Percentiles rank a stretch among this genome's conserved stretches.
phyloP scores from a whole-genome alignment of 805 yeast genomes.

The Pichia paraexigua region DNA sequence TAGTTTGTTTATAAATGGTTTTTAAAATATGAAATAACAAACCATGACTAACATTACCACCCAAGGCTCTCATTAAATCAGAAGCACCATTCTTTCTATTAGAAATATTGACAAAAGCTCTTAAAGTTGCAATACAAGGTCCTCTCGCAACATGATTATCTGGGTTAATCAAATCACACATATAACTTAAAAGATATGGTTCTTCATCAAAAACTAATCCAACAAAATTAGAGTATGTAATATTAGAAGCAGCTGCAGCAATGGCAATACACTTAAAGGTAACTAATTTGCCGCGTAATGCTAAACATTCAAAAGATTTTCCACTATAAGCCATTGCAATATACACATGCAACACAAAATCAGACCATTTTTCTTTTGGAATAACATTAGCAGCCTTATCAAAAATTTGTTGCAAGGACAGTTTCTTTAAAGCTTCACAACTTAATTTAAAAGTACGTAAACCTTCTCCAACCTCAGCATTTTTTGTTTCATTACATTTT shows the following conservation, averaged over 20 bases:
- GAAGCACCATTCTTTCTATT: slow-evolving; percentile 61
- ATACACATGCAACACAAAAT: slow-evolving; percentile 52
- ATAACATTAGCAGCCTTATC: slow-evolving; percentile 49
- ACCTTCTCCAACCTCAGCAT: slow-evolving; percentile 32
- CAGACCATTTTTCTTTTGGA: slow-evolving; percentile 59
- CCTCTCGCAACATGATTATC: slow-evolving; percentile 46
- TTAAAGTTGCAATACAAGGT: slow-evolving; percentile 52
- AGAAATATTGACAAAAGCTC: slow-evolving; percentile 63
- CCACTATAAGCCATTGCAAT: slow-evolving; percentile 65
- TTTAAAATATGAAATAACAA: slow-evolving; percentile 64
- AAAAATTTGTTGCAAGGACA: slow-evolving; percentile 52
- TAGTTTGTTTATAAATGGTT: slow-evolving; percentile 45
- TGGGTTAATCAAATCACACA: slow-evolving; percentile 68
- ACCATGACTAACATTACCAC: slow-evolving; percentile 87
- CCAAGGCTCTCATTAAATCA: slow-evolving; percentile 68
- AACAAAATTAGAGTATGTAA: slow-evolving; percentile 49
- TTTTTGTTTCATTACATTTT: slow-evolving; percentile 3
- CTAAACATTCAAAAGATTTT: slow-evolving; percentile 43
- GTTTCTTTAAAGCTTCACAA: slow-evolving; percentile 49
- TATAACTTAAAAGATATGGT: slow-evolving; percentile 57
- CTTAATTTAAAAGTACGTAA: slow-evolving; percentile 42
- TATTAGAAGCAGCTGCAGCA: slow-evolving; percentile 53
- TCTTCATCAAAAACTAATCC: slow-evolving; percentile 64
- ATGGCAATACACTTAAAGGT: slow-evolving; percentile 59
- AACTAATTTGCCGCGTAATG: slow-evolving; percentile 50